phyloP scores from a whole-genome alignment of 805 yeast genomes.

The Wickerhamomyces silvicola region DNA sequence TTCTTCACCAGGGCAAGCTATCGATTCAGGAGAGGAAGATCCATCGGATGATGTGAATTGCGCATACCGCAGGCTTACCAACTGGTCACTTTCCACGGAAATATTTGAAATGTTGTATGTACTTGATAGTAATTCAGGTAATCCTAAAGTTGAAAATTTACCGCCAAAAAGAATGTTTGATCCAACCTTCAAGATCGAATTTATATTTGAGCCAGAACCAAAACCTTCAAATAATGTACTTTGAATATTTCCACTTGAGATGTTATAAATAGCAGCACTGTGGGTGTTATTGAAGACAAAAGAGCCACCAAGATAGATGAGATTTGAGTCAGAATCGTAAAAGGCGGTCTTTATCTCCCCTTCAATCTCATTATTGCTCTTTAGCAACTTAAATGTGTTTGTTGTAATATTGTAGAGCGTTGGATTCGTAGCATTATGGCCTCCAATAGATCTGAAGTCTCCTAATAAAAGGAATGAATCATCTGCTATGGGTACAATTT shows the following conservation, averaged over 20 bases:
- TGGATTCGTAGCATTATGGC: conserved; percentile 23
- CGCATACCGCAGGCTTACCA: conserved; percentile 54
- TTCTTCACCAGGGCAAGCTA: conserved; percentile 48
- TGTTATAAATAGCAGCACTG: conserved; percentile 64
- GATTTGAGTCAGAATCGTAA: conserved; percentile 38
- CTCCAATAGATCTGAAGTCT: conserved; percentile 16
- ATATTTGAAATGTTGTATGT: conserved; percentile 34
- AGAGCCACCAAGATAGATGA: conserved; percentile 78
- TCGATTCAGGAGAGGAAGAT: conserved; percentile 20
- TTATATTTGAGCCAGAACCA: conserved; percentile 48
- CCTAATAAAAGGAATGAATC: conserved; percentile 29
- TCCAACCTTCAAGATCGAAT: conserved; percentile 51
- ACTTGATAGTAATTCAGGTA: conserved; percentile 18
- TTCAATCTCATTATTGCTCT: conserved; percentile 13
- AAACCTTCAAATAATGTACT: conserved; percentile 74
- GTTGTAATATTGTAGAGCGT: conserved; percentile 26
- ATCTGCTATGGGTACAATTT: conserved; percentile 24
- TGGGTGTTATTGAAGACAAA: conserved; percentile 46
- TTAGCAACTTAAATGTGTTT: conserved; percentile 20
- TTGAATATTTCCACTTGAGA: conserved; percentile 31
- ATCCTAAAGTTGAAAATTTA: conserved; percentile 42
- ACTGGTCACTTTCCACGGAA: conserved; percentile 49
- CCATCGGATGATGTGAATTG: conserved; percentile 38
- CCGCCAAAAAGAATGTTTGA: conserved; percentile 76
- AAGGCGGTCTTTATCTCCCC: conserved; percentile 40